Percentiles rank a stretch among this genome's conserved stretches.
Evolutionary conservation across 768 basidiomycete genomes (phyloP).

Genomic region (Tulasnella sp.): DNA sequence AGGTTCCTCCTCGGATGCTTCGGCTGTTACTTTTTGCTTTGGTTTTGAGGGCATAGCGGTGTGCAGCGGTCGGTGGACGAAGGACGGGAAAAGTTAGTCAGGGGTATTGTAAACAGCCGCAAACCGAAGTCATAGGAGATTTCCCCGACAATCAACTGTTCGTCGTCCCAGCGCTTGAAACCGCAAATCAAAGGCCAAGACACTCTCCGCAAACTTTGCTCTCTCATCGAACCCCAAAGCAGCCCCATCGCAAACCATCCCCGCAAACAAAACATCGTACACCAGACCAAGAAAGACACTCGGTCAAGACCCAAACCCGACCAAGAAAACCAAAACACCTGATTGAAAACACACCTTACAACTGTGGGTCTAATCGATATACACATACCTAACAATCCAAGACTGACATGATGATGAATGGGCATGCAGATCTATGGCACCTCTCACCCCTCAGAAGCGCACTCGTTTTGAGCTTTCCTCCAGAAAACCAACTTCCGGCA

Average conservation of each 20-base stretch:
- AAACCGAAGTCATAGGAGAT: not conserved
- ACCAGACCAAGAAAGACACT: no score
- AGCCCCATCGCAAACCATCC: no score
- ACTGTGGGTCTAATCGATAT: no score
- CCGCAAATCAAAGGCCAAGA: no score
- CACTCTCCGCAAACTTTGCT: no score
- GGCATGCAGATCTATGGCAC: not conserved
- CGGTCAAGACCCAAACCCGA: no score
- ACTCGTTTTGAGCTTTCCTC: not conserved
- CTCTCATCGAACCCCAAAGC: no score
- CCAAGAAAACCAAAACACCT: not conserved
- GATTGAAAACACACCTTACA: not conserved
- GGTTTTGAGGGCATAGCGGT: not conserved
- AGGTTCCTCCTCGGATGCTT: constrained; percentile 70
- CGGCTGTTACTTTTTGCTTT: not conserved
- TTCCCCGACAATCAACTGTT: not conserved
- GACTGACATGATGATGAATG: no score
- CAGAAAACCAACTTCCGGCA: not conserved
- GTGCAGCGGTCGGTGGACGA: not conserved
- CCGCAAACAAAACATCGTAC: no score
- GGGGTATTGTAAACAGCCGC: not conserved
- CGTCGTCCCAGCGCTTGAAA: not conserved
- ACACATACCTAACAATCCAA: no score
- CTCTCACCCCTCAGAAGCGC: not conserved
- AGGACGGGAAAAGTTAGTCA: not conserved